Evolutionary conservation across 129 eudicot species (phyloP).

Genomic region (Glebionis coronaria): DNA sequence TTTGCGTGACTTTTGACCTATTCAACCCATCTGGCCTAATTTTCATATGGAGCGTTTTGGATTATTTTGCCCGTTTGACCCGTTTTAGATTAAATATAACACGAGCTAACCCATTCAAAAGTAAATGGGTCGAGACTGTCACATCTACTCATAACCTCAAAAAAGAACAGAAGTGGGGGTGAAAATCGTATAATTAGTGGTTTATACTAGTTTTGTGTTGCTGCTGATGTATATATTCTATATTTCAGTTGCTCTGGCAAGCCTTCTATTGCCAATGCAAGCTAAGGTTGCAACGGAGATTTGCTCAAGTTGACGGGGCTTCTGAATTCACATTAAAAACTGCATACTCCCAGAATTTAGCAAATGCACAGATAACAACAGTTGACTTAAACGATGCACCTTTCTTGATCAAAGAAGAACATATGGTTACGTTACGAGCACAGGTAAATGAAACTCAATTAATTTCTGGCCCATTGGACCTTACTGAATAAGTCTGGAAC

Average conservation of each 20-base stretch:
- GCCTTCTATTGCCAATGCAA: constrained; percentile 78
- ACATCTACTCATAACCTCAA: background rate
- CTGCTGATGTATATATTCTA: no score
- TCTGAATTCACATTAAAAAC: constrained; percentile 54
- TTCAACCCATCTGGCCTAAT: background rate
- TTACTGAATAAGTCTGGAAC: background rate
- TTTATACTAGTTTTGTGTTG: background rate
- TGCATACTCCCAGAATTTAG: constrained; percentile 38
- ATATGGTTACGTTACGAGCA: constrained; percentile 69
- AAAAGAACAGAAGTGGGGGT: no score
- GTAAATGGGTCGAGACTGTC: background rate
- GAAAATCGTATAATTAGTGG: background rate
- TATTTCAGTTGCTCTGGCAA: constrained; percentile 93
- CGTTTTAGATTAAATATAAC: background rate
- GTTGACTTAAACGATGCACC: constrained; percentile 94
- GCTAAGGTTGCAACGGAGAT: constrained; percentile 97
- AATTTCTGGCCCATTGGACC: no score
- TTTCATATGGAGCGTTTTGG: background rate
- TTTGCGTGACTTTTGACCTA: no score
- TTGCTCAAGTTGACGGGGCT: constrained; percentile 94
- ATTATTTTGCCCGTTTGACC: background rate
- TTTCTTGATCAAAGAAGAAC: constrained; percentile 81
- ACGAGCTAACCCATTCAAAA: background rate
- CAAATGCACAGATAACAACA: constrained; percentile 55
- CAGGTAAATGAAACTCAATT: constrained; percentile 54